Percentiles rank a stretch among this genome's conserved stretches.
phyloP scores from a whole-genome alignment of 257 asterid genomes.

The Solanum paucissectum region DNA sequence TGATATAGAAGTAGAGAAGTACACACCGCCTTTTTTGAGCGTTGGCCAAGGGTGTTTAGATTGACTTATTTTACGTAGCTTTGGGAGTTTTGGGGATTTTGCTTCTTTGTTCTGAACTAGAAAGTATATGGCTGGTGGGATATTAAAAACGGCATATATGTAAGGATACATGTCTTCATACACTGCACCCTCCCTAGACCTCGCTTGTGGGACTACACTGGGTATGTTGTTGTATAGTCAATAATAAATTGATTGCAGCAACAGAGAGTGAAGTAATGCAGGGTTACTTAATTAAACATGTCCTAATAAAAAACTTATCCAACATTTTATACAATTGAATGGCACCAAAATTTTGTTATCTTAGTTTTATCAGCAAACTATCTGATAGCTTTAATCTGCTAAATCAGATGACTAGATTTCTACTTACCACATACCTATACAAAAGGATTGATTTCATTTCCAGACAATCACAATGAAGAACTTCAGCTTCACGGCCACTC shows the following conservation, averaged over 20 bases:
- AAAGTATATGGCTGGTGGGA: not conserved
- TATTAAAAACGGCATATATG: not conserved
- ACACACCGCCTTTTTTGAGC: not conserved
- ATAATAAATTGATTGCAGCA: not conserved
- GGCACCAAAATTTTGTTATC: not conserved
- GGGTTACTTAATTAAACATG: not conserved
- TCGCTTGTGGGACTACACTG: not conserved
- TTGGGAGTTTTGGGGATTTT: not conserved
- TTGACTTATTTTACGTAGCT: not conserved
- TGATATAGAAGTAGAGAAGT: too few species aligned
- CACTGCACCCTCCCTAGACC: not conserved
- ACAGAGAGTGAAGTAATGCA: not conserved
- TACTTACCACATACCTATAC: not conserved
- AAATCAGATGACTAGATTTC: not conserved
- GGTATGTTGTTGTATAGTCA: not conserved
- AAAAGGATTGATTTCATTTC: not conserved
- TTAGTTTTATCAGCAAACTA: not conserved
- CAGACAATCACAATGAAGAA: constrained; percentile 1
- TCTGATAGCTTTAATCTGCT: not conserved
- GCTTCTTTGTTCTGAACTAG: not conserved
- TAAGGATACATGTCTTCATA: not conserved
- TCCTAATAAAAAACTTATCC: not conserved
- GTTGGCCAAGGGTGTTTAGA: too few species aligned
- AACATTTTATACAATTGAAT: constrained; percentile 1
- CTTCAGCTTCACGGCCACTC: not conserved